A percentile compares a stretch with the other conserved stretches of the same genome.
These are phyloP conservation scores for Macaranga tanarius DNA, from an alignment of 441 rosid genomes.

Conservation along the genomic window DNA sequence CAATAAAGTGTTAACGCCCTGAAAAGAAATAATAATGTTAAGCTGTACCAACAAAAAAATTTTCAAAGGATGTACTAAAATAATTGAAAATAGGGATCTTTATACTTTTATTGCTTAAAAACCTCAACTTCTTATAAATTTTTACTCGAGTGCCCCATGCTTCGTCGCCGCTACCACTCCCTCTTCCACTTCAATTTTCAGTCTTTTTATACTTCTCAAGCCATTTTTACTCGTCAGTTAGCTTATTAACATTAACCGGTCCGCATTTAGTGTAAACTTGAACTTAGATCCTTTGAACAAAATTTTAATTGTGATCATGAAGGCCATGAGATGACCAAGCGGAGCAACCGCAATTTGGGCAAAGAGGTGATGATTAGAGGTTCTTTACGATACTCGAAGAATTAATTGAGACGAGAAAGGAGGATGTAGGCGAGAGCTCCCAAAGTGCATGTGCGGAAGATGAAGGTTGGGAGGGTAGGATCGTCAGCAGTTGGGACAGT, in stretches of 20 bases:
- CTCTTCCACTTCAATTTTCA: too few relatives aligned
- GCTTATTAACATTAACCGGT: conserved; percentile 86
- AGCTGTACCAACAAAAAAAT: too few relatives aligned
- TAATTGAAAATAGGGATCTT: too few relatives aligned
- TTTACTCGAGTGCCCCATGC: too few relatives aligned
- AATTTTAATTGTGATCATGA: conserved; percentile 47
- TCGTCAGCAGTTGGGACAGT: conserved; percentile 80
- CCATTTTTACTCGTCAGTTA: too few relatives aligned
- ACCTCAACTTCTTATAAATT: too few relatives aligned
- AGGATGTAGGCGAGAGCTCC: conserved; percentile 68
- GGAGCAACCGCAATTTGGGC: conserved; percentile 91
- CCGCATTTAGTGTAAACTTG: conserved; percentile 82
- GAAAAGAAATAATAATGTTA: too few relatives aligned
- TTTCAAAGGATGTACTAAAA: too few relatives aligned
- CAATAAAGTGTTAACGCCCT: too few relatives aligned
- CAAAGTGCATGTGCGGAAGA: conserved; percentile 83
- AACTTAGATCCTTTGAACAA: conserved; percentile 58
- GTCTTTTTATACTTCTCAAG: too few relatives aligned
- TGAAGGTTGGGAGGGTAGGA: conserved; percentile 61
- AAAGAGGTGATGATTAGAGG: conserved; percentile 79
- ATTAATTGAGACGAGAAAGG: conserved; percentile 84
- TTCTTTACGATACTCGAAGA: conserved; percentile 88
- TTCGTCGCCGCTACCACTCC: too few relatives aligned
- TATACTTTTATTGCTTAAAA: too few relatives aligned
- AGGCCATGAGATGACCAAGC: conserved; percentile 85